phyloP scores from a whole-genome alignment of 345 rosid species.

The Lepidium didymum region DNA sequence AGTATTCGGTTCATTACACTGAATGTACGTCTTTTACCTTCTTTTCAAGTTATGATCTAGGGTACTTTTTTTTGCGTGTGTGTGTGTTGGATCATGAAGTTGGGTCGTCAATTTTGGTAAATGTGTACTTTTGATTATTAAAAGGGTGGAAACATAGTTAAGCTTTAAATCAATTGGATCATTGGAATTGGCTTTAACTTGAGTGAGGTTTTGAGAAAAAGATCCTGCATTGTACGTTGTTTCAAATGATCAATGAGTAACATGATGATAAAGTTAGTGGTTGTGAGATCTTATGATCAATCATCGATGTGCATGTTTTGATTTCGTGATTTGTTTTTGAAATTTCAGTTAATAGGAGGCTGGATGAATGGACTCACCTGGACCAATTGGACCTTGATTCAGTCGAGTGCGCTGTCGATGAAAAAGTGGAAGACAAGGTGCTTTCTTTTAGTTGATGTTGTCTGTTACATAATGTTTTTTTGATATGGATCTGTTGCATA shows the following conservation, averaged over 20 bases:
- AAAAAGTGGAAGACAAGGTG: slow-evolving; percentile 98
- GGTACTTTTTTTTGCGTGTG: not conserved
- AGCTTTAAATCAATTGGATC: not conserved
- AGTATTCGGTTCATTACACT: slow-evolving; percentile 87
- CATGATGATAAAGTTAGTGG: not conserved
- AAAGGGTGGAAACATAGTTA: not conserved
- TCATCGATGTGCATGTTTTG: not conserved
- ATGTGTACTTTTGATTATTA: not conserved
- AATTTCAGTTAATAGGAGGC: slow-evolving; percentile 85
- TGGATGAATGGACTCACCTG: slow-evolving; percentile 95
- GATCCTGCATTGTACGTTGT: not conserved
- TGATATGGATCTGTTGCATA: too few species aligned
- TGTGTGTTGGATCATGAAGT: not conserved
- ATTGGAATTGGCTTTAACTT: not conserved
- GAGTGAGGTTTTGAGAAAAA: not conserved
- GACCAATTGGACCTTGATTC: slow-evolving; percentile 91
- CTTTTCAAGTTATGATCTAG: not conserved
- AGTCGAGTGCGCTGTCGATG: slow-evolving; percentile 86
- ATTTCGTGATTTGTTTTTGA: not conserved
- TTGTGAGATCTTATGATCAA: not conserved
- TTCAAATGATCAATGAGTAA: not conserved
- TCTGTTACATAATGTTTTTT: not conserved
- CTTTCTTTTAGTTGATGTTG: not conserved
- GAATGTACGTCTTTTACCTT: slow-evolving; percentile 47
- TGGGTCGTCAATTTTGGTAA: not conserved